phyloP scores from a whole-genome alignment of 164 flowering plant genomes.

The Piper betle region DNA sequence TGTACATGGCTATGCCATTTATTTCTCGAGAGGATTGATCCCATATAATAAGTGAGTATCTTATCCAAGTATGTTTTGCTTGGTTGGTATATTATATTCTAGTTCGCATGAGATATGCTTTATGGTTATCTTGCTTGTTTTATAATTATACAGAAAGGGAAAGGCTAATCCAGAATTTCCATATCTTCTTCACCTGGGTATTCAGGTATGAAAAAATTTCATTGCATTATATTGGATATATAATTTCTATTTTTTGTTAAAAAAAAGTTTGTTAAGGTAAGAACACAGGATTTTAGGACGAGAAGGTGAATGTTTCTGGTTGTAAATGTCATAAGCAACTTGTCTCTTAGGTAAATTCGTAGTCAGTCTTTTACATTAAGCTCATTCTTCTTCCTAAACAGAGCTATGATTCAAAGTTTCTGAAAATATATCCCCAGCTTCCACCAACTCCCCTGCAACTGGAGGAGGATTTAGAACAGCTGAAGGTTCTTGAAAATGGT shows the following conservation, averaged over 20 bases:
- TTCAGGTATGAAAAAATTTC: slow-evolving; percentile 45
- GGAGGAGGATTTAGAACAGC: slow-evolving; percentile 96
- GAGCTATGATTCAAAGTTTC: slow-evolving; percentile 81
- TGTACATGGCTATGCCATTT: slow-evolving; percentile 84
- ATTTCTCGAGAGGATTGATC: slow-evolving; percentile 86
- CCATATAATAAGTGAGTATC: slow-evolving; percentile 77
- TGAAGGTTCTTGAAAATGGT: slow-evolving; percentile 96
- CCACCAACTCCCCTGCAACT: slow-evolving; percentile 84
- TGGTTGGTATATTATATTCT: slow-evolving; percentile 2
- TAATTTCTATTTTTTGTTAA: no score
- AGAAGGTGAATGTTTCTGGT: no score
- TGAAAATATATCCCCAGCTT: slow-evolving; percentile 75
- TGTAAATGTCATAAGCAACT: no score
- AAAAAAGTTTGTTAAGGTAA: no score
- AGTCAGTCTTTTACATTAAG: not conserved
- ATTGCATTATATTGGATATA: not conserved
- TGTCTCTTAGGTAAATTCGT: no score
- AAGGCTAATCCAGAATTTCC: slow-evolving; percentile 69
- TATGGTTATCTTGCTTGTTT: not conserved
- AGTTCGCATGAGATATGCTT: not conserved
- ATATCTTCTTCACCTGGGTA: slow-evolving; percentile 90
- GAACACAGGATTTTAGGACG: no score
- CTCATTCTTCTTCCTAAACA: slow-evolving; percentile 16
- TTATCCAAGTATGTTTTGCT: not conserved
- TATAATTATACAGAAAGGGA: slow-evolving; percentile 44